These are phyloP conservation scores for Paecilomyces formosus DNA, from an alignment of 2,329 filamentous ascomycete genomes.

Conservation along the genomic window DNA sequence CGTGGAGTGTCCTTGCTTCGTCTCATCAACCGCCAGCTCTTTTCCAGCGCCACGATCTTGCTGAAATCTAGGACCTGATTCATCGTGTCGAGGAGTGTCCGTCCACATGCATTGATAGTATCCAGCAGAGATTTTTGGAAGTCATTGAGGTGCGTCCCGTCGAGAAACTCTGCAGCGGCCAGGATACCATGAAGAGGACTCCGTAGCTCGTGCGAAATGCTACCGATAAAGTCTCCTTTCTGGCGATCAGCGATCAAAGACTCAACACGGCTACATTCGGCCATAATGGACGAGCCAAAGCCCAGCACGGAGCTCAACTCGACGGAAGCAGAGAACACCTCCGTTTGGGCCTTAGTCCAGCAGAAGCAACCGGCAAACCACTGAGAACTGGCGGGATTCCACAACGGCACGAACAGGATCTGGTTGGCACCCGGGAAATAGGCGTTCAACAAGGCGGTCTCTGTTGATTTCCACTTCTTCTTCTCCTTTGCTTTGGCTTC, in stretches of 20 bases:
- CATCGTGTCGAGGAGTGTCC: conserved; percentile 37
- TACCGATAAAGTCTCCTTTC: conserved; percentile 38
- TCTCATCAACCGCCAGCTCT: conserved; percentile 27
- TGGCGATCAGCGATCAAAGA: conserved; percentile 35
- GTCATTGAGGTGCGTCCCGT: conserved; percentile 30
- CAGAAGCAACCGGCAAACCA: conserved; percentile 42
- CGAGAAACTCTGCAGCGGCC: conserved; percentile 34
- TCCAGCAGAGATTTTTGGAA: conserved; percentile 33
- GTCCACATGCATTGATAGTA: conserved; percentile 34
- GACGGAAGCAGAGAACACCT: conserved; percentile 28
- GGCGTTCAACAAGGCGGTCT: conserved; percentile 33
- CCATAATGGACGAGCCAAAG: conserved; percentile 36
- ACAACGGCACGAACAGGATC: conserved; percentile 45
- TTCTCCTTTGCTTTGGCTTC: conserved; percentile 12
- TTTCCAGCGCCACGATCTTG: conserved; percentile 41
- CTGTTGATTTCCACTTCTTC: conserved; percentile 23
- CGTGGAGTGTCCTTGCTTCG: conserved; percentile 16
- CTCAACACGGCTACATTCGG: conserved; percentile 35
- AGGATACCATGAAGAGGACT: conserved; percentile 37
- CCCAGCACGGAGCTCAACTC: conserved; percentile 34
- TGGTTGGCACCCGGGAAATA: conserved; percentile 43
- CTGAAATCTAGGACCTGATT: conserved; percentile 43
- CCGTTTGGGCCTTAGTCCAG: conserved; percentile 31
- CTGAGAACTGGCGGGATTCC: conserved; percentile 42
- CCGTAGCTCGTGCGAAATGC: conserved; percentile 37